phyloP scores from a whole-genome alignment of 257 asterid species.

The Primulina tabacum region DNA sequence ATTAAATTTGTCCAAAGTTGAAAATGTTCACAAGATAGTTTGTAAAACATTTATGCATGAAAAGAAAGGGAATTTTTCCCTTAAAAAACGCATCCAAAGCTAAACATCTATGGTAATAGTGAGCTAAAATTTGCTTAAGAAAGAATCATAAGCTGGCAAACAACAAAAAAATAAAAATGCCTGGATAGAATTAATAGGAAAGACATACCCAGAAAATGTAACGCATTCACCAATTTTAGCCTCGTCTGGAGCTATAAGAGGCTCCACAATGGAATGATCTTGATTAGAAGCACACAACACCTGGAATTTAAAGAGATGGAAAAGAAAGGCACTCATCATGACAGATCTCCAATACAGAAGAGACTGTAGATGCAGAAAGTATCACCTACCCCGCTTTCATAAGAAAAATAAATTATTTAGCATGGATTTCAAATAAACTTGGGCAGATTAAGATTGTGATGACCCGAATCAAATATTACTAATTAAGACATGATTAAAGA shows the following conservation, averaged over 20 bases:
- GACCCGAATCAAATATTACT: too few relatives aligned
- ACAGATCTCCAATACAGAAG: neutral
- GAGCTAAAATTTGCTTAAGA: neutral
- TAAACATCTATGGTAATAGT: neutral
- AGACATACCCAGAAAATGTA: slow-evolving; percentile 65
- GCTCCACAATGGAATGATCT: slow-evolving; percentile 84
- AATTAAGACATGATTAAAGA: too few relatives aligned
- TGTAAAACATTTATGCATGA: neutral
- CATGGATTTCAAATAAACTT: neutral
- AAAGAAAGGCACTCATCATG: neutral
- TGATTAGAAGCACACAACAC: slow-evolving; percentile 86
- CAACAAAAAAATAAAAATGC: neutral
- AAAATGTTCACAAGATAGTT: neutral
- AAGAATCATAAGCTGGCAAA: neutral
- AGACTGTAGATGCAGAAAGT: neutral
- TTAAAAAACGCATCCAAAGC: neutral
- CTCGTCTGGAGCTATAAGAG: slow-evolving; percentile 76
- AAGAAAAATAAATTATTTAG: neutral
- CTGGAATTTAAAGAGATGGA: slow-evolving; percentile 34
- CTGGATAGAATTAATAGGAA: neutral
- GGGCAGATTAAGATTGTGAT: neutral
- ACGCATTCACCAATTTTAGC: slow-evolving; percentile 77
- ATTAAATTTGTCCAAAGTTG: neutral
- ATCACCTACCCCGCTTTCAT: neutral
- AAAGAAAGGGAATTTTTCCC: too few relatives aligned